phyloP scores from a whole-genome alignment of 2,329 filamentous ascomycete genomes.

The Aspergillus fumigatiaffinis region DNA sequence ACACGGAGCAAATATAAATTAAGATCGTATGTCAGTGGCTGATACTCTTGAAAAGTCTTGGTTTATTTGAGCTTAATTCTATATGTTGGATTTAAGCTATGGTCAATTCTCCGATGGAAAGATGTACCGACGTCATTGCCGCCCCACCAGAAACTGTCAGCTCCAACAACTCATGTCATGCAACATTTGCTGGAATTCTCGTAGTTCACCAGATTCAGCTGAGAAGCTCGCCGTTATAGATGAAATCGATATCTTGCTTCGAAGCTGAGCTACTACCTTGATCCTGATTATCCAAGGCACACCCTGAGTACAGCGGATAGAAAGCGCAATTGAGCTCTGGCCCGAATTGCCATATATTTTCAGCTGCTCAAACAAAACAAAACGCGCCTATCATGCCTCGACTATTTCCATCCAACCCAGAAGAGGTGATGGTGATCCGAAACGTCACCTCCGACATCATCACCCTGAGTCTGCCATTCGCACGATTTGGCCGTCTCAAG shows the following conservation, averaged over 20 bases:
- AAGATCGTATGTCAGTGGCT: not conserved
- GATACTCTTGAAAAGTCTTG: not conserved
- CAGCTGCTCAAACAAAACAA: not conserved
- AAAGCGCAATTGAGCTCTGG: not conserved
- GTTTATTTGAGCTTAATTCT: not conserved
- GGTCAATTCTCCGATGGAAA: not conserved
- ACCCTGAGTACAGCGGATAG: not conserved
- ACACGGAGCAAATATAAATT: not conserved
- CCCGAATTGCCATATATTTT: not conserved
- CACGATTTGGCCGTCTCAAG: conserved; percentile 72
- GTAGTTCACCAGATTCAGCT: not conserved
- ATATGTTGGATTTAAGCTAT: not conserved
- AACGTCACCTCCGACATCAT: conserved; percentile 71
- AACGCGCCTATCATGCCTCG: conserved; percentile 26
- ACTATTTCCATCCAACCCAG: conserved; percentile 67
- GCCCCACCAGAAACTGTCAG: not conserved
- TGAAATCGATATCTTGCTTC: not conserved
- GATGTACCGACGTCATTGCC: not conserved
- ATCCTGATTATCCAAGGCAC: not conserved
- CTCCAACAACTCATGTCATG: not conserved
- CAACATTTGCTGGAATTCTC: not conserved
- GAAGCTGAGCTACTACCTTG: not conserved
- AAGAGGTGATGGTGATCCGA: conserved; percentile 85
- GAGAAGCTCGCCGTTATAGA: no score
- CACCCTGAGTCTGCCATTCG: conserved; percentile 66